phyloP scores from a whole-genome alignment of 2,329 filamentous ascomycete species.

The Aspergillus hiratsukae region DNA sequence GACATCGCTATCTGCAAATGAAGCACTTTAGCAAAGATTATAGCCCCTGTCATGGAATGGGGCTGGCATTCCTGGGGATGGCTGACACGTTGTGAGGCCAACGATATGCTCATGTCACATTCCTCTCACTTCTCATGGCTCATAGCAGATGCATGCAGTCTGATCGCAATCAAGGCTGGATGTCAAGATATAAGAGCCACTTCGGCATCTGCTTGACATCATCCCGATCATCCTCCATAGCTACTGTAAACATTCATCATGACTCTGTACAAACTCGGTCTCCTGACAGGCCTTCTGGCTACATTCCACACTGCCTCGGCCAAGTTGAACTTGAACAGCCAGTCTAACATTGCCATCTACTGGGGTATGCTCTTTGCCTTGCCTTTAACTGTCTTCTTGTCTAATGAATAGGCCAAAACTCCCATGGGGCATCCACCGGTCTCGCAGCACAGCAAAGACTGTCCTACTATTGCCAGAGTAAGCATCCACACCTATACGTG shows the following conservation, averaged over 20 bases:
- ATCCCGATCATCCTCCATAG: background rate
- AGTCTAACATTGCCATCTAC: background rate
- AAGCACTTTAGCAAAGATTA: too few species aligned
- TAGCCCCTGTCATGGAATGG: background rate
- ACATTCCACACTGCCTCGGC: background rate
- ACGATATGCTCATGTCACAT: background rate
- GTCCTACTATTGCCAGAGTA: conserved; percentile 56
- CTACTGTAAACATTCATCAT: conserved; percentile 17
- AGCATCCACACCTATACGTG: conserved; percentile 14
- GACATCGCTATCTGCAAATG: background rate
- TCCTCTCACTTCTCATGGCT: background rate
- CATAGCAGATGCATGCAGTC: background rate
- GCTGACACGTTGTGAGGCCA: background rate
- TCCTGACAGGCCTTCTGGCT: background rate
- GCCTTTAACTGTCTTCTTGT: background rate
- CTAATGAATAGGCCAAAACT: conserved; percentile 54
- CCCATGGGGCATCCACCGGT: conserved; percentile 33
- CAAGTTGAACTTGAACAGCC: background rate
- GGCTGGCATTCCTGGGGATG: background rate
- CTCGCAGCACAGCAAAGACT: conserved; percentile 51
- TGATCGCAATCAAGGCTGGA: background rate
- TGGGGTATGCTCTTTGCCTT: background rate
- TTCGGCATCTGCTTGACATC: too few species aligned
- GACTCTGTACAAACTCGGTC: background rate
- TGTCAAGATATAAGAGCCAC: background rate